Conservation (phyloP, 768 basidiomycete species). For the Boletus pseudopeckii region DNA sequence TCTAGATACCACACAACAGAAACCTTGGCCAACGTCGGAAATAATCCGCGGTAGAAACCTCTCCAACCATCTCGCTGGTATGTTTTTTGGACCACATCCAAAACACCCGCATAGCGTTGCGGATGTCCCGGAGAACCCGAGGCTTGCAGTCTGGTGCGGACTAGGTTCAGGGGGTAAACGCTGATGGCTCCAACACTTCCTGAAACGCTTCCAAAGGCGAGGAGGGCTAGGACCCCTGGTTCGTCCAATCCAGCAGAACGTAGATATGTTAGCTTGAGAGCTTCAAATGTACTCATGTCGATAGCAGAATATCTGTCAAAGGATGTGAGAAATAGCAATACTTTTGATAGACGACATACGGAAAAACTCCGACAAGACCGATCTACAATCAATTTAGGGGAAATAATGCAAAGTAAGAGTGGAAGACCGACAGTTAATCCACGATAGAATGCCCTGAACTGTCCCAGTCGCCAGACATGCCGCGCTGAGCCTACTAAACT, state of each 20-base stretch:
- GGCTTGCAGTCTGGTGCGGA: slow-evolving; percentile 93
- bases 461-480: slow-evolving; percentile 76
- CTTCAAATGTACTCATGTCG: slow-evolving; percentile 97
- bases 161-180: slow-evolving; percentile 89
- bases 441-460: slow-evolving; percentile 82
- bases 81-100: slow-evolving; percentile 80
- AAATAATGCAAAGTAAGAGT: slow-evolving; percentile 4
- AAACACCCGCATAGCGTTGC: slow-evolving; percentile 81
- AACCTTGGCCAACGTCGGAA: slow-evolving; percentile 92
- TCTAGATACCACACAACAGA: slow-evolving; percentile 3
- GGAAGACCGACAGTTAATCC: slow-evolving; percentile 76
- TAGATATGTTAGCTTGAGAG: slow-evolving; percentile 86
- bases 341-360: slow-evolving; percentile 45
- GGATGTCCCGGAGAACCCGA: slow-evolving; percentile 96
- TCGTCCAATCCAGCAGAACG: slow-evolving; percentile 86
- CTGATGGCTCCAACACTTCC: slow-evolving; percentile 92
- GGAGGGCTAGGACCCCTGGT: slow-evolving; percentile 80
- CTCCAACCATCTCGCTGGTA: slow-evolving; percentile 85
- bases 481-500: slow-evolving; percentile 60
- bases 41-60: slow-evolving; percentile 90
- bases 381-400: slow-evolving; percentile 50
- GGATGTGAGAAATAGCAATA: slow-evolving; percentile 2
- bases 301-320: slow-evolving; percentile 78
- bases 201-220: slow-evolving; percentile 90
- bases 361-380: slow-evolving; percentile 94